Percentiles rank a stretch among this genome's conserved stretches.
phyloP scores from a whole-genome alignment of 2,329 filamentous ascomycete species.

The Tricladium varicosporioides region DNA sequence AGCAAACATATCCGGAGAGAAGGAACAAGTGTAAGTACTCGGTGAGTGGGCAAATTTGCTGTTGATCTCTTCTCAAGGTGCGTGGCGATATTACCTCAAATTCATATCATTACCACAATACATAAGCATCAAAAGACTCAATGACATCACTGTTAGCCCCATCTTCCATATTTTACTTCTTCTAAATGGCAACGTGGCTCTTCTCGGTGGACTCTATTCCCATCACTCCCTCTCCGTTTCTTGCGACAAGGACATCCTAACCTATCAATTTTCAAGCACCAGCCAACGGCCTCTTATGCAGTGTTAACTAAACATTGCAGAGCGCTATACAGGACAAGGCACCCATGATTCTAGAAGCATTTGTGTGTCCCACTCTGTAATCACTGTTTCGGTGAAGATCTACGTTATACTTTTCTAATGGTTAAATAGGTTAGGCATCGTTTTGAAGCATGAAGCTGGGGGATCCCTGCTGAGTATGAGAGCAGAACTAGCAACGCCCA shows the following conservation, averaged over 20 bases:
- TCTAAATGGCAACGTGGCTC: background rate
- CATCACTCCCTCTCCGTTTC: background rate
- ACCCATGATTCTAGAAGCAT: background rate
- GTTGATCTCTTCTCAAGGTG: background rate
- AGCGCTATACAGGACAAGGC: background rate
- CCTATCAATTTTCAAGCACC: background rate
- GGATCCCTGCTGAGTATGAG: background rate
- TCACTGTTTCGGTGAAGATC: background rate
- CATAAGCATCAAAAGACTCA: slow-evolving; percentile 2
- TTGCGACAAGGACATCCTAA: background rate
- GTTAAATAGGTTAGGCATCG: background rate
- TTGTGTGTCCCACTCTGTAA: background rate
- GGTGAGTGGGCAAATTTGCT: background rate
- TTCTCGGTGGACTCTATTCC: background rate
- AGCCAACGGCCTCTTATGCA: background rate
- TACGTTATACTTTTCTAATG: background rate
- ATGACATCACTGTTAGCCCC: slow-evolving; percentile 1
- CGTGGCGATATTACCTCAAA: background rate
- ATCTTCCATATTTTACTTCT: background rate
- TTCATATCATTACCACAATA: background rate
- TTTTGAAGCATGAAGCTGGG: background rate
- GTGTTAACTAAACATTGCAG: background rate
- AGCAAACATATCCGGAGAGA: background rate
- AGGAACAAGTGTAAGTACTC: background rate
- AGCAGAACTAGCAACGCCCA: background rate